Base-by-base conservation (phyloP, 306 rosid genomes). In the Gynostemma pentaphyllum region DNA sequence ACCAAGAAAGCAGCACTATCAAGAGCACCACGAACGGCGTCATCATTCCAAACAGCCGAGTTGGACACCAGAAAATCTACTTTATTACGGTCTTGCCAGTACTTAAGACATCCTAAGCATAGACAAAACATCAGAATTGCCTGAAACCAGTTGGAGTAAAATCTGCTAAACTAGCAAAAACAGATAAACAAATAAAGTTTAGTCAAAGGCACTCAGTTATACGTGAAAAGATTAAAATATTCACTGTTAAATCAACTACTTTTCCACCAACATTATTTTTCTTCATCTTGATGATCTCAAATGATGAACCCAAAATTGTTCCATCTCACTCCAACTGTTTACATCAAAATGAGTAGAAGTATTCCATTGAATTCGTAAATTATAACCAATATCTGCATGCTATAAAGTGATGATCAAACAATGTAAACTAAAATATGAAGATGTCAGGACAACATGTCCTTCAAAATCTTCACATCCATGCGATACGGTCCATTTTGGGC, bases 11-110 rank as follows among this genome's bases (percentile, higher is more conserved):
- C 76, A 51, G 95, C 90, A 64, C 84, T 55, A 9, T 88, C 90
- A 68, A 92, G 90, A 76, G 95, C 89, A 73, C 79, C 85, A 37
- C 63, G 51, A 71, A 86, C 78, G 51, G 94, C 90, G 78, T 86
- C 94, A 51, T 86, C 96, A 64, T 84, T 79, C 95, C 96, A 92
- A 67, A 83, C 85, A 69, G 95, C 94, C 66, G 87, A 88, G 19
- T 82, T 60, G 24, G 95, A 81, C 10, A 71, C 90, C 80, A 78
- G 66, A 76, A 48, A 74, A 70, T 76, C 86, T 62, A 88, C 99
- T 72, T 92, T 86, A 78, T 66, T 81, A 53, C 95, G 90, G 26
- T 84, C 75, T 68, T 79, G 82, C 99, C 96, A 92, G 72, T 84
- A 92, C 48, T 70, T 84, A 34, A 92, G 88, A 68, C 96, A 92